Percentiles rank a stretch among this genome's conserved stretches.
phyloP scores from a whole-genome alignment of 768 basidiomycete species.

The Mrakia gelida region DNA sequence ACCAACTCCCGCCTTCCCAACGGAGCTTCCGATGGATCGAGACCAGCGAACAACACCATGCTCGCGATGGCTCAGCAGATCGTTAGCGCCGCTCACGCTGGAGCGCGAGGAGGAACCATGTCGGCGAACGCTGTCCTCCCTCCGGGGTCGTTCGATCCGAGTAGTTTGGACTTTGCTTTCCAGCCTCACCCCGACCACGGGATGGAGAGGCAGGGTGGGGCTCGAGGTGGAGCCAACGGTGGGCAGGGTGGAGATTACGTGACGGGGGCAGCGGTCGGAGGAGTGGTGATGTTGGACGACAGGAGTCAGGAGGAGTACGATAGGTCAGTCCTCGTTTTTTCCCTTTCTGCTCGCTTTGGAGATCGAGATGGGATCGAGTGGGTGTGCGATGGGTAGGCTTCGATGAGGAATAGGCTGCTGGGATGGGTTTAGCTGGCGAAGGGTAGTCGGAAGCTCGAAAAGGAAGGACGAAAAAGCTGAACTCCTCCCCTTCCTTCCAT shows the following conservation, averaged over 20 bases:
- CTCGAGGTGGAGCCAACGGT: constrained; percentile 27
- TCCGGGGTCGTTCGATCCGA: constrained; percentile 46
- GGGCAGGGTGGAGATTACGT: constrained; percentile 37
- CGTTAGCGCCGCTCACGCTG: constrained; percentile 43
- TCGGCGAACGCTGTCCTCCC: constrained; percentile 26
- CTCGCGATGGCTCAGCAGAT: constrained; percentile 67
- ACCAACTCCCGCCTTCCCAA: background rate
- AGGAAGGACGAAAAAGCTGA: constrained; percentile 2
- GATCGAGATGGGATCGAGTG: background rate
- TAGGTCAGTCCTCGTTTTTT: constrained; percentile 18
- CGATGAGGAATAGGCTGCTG: background rate
- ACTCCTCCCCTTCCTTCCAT: background rate
- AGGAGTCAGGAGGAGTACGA: constrained; percentile 33
- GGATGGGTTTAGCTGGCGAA: background rate
- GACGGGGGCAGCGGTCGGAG: constrained; percentile 26
- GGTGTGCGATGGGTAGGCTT: background rate
- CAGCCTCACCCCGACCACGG: constrained; percentile 41
- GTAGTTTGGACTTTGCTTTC: constrained; percentile 46
- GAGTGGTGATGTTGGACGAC: constrained; percentile 33
- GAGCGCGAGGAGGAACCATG: constrained; percentile 38
- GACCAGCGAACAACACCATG: constrained; percentile 54
- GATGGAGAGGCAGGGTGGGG: constrained; percentile 36
- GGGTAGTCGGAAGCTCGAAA: background rate
- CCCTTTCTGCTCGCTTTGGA: background rate
- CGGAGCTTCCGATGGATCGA: background rate